Base-by-base conservation (phyloP, 495 filamentous ascomycete species). In the Podospora anserina region DNA sequence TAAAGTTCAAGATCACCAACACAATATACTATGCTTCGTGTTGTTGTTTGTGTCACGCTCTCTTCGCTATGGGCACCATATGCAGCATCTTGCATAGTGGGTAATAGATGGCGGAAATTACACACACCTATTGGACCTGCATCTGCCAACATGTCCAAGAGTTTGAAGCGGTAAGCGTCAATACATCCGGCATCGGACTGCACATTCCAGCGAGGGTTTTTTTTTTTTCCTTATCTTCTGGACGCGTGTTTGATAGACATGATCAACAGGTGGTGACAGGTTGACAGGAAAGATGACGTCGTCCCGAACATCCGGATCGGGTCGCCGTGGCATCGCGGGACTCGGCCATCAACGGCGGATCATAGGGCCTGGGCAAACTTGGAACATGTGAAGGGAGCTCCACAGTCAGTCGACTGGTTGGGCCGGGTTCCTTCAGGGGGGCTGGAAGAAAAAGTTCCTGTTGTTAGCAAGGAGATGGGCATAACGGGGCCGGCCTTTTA, bases 81-180 rank as follows among this genome's bases (percentile, higher is more conserved):
- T 58, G 55, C 61, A 63, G 61, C 32, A 44, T 39, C 30, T 32
- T 27, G 30, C 61, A 49, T 63, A 16, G 61, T 63, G 30, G 30
- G 59, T 61, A 27, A n/a, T 63, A 18, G 61, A 23, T 44, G 27
- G 61, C 61, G 61, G 61, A 63, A 63, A 63, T 63, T 63, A 63
- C 19, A 44, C 59, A 63, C n/a, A 28, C 23, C 1, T 44, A 28
- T 28, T 63, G 61, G 28, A 63, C 27, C 61, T 63, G 61, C 32
- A 63, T n/a, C 18, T 58, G 55, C 55, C 55, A 58, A 18, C 55
- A 19, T 18, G 18, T 19, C 4, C 55, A 58, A 58, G 7, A 58
- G 6, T 23, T 18, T 19, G 18, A 19, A 58, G 30, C 30, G 30
- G 30, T 32, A 4, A 32, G 7, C 30, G 7, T 32, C 4, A 32